These are phyloP conservation scores for Pholiota microspora DNA, from an alignment of 768 basidiomycete genomes.

Conservation along the genomic window DNA sequence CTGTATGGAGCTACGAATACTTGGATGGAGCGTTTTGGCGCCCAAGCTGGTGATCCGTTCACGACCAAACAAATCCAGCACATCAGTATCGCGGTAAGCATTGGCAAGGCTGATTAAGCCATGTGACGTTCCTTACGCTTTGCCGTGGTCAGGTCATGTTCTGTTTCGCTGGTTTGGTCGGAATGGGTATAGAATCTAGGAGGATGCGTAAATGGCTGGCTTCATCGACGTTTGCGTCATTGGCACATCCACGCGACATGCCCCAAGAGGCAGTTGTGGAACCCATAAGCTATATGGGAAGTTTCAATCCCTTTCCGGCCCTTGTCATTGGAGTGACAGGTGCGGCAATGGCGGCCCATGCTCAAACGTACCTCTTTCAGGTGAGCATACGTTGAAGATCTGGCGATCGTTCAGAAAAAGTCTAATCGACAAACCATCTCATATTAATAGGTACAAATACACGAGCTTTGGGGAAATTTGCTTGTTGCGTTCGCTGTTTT, in stretches of 20 bases:
- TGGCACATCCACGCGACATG: slow-evolving; percentile 21
- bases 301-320: slow-evolving; percentile 93
- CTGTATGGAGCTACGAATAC: slow-evolving; percentile 88
- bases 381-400: slow-evolving; percentile 28
- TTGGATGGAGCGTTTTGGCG: slow-evolving; percentile 97
- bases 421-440: not conserved
- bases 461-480: slow-evolving; percentile 87
- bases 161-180: slow-evolving; percentile 88
- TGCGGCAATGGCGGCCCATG: slow-evolving; percentile 90
- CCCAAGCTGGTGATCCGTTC: slow-evolving; percentile 74
- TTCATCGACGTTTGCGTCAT: slow-evolving; percentile 41
- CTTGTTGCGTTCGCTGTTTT: slow-evolving; percentile 76
- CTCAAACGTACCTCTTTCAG: slow-evolving; percentile 89
- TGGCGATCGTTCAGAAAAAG: slow-evolving; percentile 2
- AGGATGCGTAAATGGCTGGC: slow-evolving; percentile 73
- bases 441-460: slow-evolving; percentile 73
- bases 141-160: slow-evolving; percentile 67
- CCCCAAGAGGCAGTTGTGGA: slow-evolving; percentile 50
- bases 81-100: slow-evolving; percentile 81
- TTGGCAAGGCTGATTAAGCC: not conserved
- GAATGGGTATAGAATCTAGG: slow-evolving; percentile 89
- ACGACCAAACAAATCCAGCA: slow-evolving; percentile 93
- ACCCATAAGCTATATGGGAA: slow-evolving; percentile 69
- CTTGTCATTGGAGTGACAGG: slow-evolving; percentile 93
- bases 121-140: not conserved